These are phyloP conservation scores for Emmonsiellopsis sp. DNA, from an alignment of 2,329 filamentous ascomycete species.

Conservation along the genomic window DNA sequence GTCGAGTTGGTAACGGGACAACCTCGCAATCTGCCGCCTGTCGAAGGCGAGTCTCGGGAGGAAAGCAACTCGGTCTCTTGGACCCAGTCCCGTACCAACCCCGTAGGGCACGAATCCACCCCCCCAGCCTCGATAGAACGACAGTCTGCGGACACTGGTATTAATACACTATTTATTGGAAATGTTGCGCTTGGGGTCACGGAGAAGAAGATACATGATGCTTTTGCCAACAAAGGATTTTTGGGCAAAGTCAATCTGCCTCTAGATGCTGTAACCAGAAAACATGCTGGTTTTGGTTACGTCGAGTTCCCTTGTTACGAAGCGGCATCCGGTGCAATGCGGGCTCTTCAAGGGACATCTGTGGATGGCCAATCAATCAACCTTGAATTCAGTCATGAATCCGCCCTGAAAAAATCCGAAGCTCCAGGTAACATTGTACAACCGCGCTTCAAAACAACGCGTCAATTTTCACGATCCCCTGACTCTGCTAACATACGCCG, in stretches of 20 bases:
- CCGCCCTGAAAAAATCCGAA: background rate
- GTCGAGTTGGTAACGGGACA: too few species aligned
- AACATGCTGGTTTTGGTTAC: conserved; percentile 33
- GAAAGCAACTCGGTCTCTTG: too few species aligned
- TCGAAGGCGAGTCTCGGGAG: too few species aligned
- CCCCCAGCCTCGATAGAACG: background rate
- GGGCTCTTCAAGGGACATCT: conserved; percentile 25
- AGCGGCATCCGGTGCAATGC: conserved; percentile 26
- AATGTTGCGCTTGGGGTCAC: conserved; percentile 31
- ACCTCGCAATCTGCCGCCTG: too few species aligned
- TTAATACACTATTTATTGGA: conserved; percentile 27
- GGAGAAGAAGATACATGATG: conserved; percentile 24
- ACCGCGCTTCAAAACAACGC: too few species aligned
- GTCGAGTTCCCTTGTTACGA: conserved; percentile 25
- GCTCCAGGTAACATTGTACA: background rate
- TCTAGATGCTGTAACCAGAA: conserved; percentile 21
- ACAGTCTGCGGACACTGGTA: background rate
- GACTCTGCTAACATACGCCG: background rate
- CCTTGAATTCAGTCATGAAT: conserved; percentile 27
- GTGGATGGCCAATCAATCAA: conserved; percentile 33
- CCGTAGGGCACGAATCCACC: too few species aligned
- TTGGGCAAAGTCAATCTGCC: conserved; percentile 27
- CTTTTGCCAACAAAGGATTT: conserved; percentile 29
- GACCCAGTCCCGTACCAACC: too few species aligned
- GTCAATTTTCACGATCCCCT: too few species aligned